Percentiles rank a stretch among this genome's conserved stretches.
Conservation (phyloP, 345 rosid genomes). For the Passiflora organensis region DNA sequence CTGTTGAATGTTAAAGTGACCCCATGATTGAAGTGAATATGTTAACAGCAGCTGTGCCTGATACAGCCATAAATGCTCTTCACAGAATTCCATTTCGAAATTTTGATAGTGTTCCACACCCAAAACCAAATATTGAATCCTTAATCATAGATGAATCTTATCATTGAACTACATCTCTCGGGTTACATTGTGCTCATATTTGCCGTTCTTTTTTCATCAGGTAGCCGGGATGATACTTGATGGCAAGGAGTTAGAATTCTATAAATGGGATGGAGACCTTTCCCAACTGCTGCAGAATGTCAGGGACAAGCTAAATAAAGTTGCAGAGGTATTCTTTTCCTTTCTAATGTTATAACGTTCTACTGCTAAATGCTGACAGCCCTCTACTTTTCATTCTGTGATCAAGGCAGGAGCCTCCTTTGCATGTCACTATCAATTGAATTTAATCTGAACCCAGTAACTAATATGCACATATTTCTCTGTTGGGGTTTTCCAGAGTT, state of each 20-base stretch:
- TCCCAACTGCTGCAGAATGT: slow-evolving; percentile 67
- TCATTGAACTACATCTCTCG: no score
- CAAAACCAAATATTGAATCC: no score
- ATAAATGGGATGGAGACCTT: slow-evolving; percentile 90
- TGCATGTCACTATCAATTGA: no score
- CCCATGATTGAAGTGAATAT: no score
- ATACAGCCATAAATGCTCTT: no score
- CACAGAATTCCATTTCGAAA: no score
- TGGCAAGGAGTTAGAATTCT: slow-evolving; percentile 63
- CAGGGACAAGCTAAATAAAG: slow-evolving; percentile 70
- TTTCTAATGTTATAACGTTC: background rate
- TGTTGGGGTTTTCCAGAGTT: slow-evolving; percentile 41
- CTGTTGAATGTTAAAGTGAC: no score
- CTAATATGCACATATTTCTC: slow-evolving; percentile 8
- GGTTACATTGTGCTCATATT: background rate
- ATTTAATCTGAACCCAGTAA: background rate
- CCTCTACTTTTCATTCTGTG: no score
- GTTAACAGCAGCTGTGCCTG: background rate
- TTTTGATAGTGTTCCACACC: no score
- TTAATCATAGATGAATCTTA: no score
- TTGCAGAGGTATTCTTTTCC: slow-evolving; percentile 50
- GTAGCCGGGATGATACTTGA: slow-evolving; percentile 68
- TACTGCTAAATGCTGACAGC: background rate
- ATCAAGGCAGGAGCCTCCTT: no score
- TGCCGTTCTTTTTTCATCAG: slow-evolving; percentile 24